Base-by-base conservation (phyloP, 2,329 filamentous ascomycete genomes). In the Colletotrichum orchidophilum region DNA sequence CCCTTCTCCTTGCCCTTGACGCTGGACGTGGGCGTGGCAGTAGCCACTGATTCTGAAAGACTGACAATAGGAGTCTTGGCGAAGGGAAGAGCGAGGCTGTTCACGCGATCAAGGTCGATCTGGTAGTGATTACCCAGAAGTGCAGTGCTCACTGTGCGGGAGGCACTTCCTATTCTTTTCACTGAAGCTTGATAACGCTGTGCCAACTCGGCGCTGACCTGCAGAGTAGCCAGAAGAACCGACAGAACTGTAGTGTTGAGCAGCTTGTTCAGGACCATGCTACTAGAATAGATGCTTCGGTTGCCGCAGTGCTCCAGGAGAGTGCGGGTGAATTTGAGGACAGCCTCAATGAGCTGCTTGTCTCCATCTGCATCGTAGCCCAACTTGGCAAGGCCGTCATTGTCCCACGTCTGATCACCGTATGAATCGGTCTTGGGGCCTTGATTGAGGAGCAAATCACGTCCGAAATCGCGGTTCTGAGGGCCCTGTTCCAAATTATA, bases 261-360 rank as follows among this genome's bases (percentile, higher is more conserved):
- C 50, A 99, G 87, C 78, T 95, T 92, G 79, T 96, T 96, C 72
- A 99, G 85, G 76, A 97, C 94, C 75, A 92, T 88, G 80, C 96
- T 98, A 85, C 96, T 99, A 72, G 93, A 94, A 81, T 98, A 99
- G 76, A 99, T 91, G 83, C 95, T 98, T 75, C 97, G 89, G 79
- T 99, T 99, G 71, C 96, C 96, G 81, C 96, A 99, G 79, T 97
- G 96, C 80, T 98, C 94, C 62, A 98, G 84, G 33, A 99, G 87
- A 80, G 97, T 89, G 72, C 92, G 90, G 26, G 95, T 97, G 81
- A 99, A 99, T 75, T 90, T 87, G 71, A 99, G 86, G 64, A 98
- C 88, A 33, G 90, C 87, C 79, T 97, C 92, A 66, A 98, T 84
- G 73, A 99, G 87, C 77, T 93, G 86, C 75, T 91, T 87, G 80